Percentiles rank a stretch among this genome's conserved stretches.
phyloP scores from a whole-genome alignment of 225 moss, liverwort and hornwort species.

The Pseudoscleropodium purum region DNA sequence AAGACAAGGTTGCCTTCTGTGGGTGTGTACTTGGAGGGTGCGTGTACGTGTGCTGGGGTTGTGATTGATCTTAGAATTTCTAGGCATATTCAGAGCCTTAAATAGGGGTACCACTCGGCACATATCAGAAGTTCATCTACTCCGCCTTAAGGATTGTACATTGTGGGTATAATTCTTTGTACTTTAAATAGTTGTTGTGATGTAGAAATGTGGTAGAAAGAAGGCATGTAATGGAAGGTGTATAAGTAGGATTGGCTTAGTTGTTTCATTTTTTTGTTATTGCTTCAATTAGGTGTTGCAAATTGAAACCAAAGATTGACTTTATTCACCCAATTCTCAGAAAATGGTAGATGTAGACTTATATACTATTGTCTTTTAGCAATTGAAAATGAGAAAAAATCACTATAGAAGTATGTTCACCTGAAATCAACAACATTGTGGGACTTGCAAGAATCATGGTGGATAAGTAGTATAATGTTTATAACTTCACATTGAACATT shows the following conservation, averaged over 20 bases:
- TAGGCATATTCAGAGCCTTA: rapidly evolving
- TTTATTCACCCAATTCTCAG: not conserved
- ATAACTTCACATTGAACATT: no score
- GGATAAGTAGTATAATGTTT: no score
- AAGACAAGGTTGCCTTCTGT: not conserved
- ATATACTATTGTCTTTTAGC: not conserved
- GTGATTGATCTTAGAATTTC: rapidly evolving
- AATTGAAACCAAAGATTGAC: not conserved
- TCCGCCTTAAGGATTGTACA: no score
- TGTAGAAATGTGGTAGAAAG: not conserved
- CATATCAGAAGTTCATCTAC: not conserved
- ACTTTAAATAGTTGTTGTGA: not conserved
- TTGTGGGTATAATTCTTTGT: not conserved
- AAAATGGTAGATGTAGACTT: not conserved
- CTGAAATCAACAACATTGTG: not conserved
- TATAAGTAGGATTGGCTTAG: not conserved
- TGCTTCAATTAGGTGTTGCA: not conserved
- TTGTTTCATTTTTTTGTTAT: not conserved
- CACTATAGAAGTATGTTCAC: no score
- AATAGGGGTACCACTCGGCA: no score
- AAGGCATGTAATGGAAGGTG: not conserved
- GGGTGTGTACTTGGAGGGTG: no score
- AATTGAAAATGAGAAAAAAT: not conserved
- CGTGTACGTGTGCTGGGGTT: not conserved
- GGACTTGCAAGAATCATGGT: not conserved